Evolutionary conservation across 2,329 filamentous ascomycete species (phyloP).

Genomic region (Trichoderma atrobrunneum): DNA sequence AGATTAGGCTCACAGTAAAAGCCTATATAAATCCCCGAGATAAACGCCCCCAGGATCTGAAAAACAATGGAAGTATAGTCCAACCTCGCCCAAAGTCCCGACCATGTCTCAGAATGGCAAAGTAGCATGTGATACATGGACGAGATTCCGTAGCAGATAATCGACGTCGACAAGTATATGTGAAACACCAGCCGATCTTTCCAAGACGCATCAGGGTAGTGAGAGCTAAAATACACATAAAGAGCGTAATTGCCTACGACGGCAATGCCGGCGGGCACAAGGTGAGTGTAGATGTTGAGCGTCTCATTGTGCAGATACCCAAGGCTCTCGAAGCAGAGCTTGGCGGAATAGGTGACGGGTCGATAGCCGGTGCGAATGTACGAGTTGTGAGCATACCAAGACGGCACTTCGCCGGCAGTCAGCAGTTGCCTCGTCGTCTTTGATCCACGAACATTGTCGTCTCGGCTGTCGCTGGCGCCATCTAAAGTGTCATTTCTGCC

Average conservation of each 20-base stretch:
- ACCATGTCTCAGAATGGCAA: constrained; percentile 37
- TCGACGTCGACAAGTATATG: constrained; percentile 37
- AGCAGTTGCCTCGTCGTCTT: background rate
- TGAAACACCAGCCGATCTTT: constrained; percentile 40
- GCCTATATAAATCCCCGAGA: constrained; percentile 39
- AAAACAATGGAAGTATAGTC: constrained; percentile 40
- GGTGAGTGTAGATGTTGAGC: constrained; percentile 36
- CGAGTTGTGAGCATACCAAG: constrained; percentile 43
- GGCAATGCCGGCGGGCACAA: constrained; percentile 40
- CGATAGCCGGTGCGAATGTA: constrained; percentile 44
- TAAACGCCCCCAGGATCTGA: constrained; percentile 38
- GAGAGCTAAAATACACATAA: constrained; percentile 26
- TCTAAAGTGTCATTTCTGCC: background rate
- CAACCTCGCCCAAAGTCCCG: constrained; percentile 37
- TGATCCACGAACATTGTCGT: background rate
- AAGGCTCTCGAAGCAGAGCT: constrained; percentile 39
- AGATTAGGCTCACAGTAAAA: constrained; percentile 36
- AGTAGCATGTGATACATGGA: constrained; percentile 40
- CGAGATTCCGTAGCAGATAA: constrained; percentile 38
- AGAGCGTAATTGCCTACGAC: constrained; percentile 30
- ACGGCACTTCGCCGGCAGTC: constrained; percentile 29
- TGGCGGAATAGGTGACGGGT: constrained; percentile 37
- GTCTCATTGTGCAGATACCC: constrained; percentile 38
- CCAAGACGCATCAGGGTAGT: constrained; percentile 34
- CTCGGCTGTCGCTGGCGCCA: background rate